Evolutionary conservation across 306 rosid species (phyloP).

Genomic region (Arachis stenosperma): DNA sequence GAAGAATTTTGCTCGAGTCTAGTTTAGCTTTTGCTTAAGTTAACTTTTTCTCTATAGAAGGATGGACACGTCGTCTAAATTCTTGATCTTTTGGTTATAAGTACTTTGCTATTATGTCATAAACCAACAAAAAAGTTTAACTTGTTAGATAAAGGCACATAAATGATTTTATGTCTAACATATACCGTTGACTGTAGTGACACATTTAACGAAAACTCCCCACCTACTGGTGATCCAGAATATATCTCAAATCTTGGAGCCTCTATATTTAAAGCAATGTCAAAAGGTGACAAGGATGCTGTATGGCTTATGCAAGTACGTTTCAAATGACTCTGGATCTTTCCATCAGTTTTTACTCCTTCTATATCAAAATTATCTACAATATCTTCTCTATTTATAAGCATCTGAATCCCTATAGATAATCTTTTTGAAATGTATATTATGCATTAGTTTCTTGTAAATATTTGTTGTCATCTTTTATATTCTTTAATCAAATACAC

Average conservation of each 20-base stretch:
- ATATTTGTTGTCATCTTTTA: neutral
- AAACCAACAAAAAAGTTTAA: neutral
- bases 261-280: constrained; percentile 90
- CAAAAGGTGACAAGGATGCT: constrained; percentile 83
- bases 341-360: constrained; percentile 10
- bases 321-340: constrained; percentile 39
- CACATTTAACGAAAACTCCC: constrained; percentile 93
- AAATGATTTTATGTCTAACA: neutral
- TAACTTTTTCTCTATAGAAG: too few species aligned
- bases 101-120: neutral
- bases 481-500: neutral
- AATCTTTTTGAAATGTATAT: constrained; percentile 2
- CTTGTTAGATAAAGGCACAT: neutral
- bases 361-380: neutral
- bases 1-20: neutral
- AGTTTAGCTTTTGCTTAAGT: too few species aligned
- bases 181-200: constrained; percentile 62
- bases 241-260: constrained; percentile 90
- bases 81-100: neutral
- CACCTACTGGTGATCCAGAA: constrained; percentile 76
- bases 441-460: neutral
- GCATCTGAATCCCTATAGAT: constrained; percentile 19
- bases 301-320: constrained; percentile 99
- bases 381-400: neutral
- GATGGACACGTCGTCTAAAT: neutral